A percentile compares a stretch with the other conserved stretches of the same genome.
Conservation (phyloP, 148 eudicot species). For the Gaultheria prostrata region DNA sequence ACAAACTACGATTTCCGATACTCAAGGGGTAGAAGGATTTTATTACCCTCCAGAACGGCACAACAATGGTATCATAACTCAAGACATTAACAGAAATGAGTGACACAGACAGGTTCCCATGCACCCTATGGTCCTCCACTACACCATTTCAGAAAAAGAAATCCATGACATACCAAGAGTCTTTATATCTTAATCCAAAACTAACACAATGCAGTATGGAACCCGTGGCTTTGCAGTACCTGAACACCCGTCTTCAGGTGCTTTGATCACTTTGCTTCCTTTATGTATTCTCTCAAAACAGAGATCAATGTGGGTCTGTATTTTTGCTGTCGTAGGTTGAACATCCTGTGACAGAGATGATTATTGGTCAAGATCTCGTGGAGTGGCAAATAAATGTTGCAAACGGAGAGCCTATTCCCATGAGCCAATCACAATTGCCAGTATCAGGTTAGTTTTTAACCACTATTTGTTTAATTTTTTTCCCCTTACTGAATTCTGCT, state of each 20-base stretch:
- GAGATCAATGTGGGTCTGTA: background rate
- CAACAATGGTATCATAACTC: background rate
- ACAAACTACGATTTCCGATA: background rate
- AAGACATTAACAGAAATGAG: background rate
- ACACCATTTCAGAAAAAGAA: background rate
- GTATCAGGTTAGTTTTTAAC: slow-evolving; percentile 55
- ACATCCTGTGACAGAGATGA: slow-evolving; percentile 99
- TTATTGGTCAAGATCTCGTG: slow-evolving; percentile 96
- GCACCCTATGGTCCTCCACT: background rate
- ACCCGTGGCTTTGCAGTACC: too few species aligned
- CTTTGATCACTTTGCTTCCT: slow-evolving; percentile 17
- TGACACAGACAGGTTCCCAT: background rate
- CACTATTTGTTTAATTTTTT: background rate
- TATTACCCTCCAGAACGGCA: background rate
- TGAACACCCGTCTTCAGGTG: slow-evolving; percentile 99
- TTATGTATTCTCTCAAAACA: slow-evolving; percentile 11
- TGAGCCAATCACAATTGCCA: slow-evolving; percentile 77
- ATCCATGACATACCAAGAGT: background rate
- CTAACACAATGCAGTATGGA: too few species aligned
- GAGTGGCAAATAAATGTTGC: slow-evolving; percentile 99
- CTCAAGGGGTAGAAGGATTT: background rate
- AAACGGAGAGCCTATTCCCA: slow-evolving; percentile 94
- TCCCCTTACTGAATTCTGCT: background rate
- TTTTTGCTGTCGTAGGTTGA: slow-evolving; percentile 61
- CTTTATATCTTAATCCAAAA: background rate